Conservation (phyloP, 1,284 basidiomycete genomes). For the Sphagnurus paluster region DNA sequence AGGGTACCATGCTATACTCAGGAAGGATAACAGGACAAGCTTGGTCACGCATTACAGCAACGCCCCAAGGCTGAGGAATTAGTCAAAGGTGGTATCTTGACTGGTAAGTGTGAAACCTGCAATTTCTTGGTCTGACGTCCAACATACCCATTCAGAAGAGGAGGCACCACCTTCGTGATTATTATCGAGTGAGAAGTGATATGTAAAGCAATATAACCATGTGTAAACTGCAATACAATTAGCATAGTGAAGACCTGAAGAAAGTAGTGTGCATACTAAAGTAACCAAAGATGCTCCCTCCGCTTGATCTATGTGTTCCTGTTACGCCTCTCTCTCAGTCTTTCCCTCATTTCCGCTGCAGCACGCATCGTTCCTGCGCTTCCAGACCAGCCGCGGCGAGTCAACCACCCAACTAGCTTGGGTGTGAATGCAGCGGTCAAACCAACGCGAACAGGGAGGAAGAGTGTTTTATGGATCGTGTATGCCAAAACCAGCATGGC, state of each 20-base stretch:
- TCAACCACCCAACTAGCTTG: slow-evolving; percentile 78
- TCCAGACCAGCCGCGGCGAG: slow-evolving; percentile 74
- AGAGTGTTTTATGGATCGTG: slow-evolving; percentile 92
- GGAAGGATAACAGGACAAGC: slow-evolving; percentile 52
- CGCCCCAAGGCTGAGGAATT: slow-evolving; percentile 71
- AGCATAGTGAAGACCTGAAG: not conserved
- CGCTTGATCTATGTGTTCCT: slow-evolving; percentile 19
- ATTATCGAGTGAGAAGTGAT: slow-evolving; percentile 3
- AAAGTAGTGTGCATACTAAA: slow-evolving; percentile 4
- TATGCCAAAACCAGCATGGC: slow-evolving; percentile 94
- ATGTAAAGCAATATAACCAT: slow-evolving; percentile 4
- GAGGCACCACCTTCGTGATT: slow-evolving; percentile 18
- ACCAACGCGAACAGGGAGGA: slow-evolving; percentile 89
- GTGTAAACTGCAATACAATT: slow-evolving; percentile 6
- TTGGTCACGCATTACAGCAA: slow-evolving; percentile 64
- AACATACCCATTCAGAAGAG: slow-evolving; percentile 15
- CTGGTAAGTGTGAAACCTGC: slow-evolving; percentile 32
- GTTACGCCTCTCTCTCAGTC: slow-evolving; percentile 38
- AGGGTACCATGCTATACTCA: not conserved
- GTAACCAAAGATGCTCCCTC: not conserved
- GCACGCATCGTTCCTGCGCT: slow-evolving; percentile 66
- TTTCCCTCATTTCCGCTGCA: slow-evolving; percentile 62
- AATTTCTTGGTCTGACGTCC: not conserved
- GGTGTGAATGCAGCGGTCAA: slow-evolving; percentile 90
- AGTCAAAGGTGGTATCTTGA: slow-evolving; percentile 71